phyloP scores from a whole-genome alignment of 2,329 filamentous ascomycete species.

The Monilinia aucupariae region DNA sequence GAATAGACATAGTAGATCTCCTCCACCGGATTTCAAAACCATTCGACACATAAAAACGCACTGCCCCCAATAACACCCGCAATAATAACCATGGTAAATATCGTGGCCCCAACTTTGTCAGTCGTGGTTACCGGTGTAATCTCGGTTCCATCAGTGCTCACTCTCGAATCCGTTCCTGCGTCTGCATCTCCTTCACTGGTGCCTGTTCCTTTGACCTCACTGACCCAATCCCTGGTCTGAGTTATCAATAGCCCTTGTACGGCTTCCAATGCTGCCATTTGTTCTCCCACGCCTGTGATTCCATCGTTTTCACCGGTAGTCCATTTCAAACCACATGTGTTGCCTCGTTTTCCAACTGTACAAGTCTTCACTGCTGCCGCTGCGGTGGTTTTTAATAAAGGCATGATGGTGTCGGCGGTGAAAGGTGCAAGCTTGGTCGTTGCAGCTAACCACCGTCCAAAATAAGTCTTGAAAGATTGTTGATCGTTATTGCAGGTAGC shows the following conservation, averaged over 20 bases:
- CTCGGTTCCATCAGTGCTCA: constrained; percentile 8
- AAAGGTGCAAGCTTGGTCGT: constrained; percentile 54
- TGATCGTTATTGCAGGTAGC: constrained; percentile 54
- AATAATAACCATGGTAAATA: constrained; percentile 53
- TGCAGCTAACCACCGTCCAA: constrained; percentile 54
- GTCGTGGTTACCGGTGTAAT: constrained; percentile 39
- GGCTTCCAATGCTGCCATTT: constrained; percentile 51
- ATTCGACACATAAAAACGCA: constrained; percentile 44
- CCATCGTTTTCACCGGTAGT: constrained; percentile 48
- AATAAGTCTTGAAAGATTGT: constrained; percentile 59
- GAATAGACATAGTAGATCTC: constrained; percentile 4
- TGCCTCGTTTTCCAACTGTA: constrained; percentile 50
- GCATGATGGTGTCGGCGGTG: constrained; percentile 45
- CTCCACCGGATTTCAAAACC: constrained; percentile 10
- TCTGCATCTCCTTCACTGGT: constrained; percentile 42
- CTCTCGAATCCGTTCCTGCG: constrained; percentile 20
- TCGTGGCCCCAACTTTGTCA: constrained; percentile 63
- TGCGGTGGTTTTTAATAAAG: constrained; percentile 49
- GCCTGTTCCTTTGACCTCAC: constrained; percentile 46
- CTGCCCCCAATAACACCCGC: constrained; percentile 48
- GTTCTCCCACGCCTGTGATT: constrained; percentile 46
- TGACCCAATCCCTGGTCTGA: constrained; percentile 38
- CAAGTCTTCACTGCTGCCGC: constrained; percentile 59
- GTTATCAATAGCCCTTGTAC: constrained; percentile 32
- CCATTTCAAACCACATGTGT: constrained; percentile 58